Evolutionary conservation across 805 yeast species (phyloP), one percentile per base, ranked within the genome.

Genomic region (Candida sanyiensis): DNA sequence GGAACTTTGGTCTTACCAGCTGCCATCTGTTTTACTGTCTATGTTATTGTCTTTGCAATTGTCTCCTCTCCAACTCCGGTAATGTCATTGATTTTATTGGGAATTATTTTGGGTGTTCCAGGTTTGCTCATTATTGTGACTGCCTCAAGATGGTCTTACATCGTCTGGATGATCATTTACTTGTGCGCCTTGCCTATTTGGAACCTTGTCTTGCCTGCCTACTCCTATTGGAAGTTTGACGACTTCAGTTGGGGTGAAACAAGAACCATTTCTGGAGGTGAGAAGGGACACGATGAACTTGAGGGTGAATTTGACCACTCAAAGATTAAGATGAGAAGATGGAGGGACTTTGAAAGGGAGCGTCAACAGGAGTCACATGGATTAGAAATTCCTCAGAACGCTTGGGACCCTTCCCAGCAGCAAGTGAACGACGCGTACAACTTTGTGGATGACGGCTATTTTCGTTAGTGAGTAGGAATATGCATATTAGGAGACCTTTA

Each of bases 241-340:
- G 96, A 89, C 58, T 89, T 89, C 63, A 78, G 88, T 58, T 89
- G 97, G 97, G 96, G 97, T 56, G 95, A 86, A 43, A 89, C 96
- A 2, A 73, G 96, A 67, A 72, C 80, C n/a, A 77, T 87, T 35
- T 73, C 73, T 19, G 82, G 78, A 17, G 87, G 77, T 9, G 85
- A 75, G 29, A 76, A 80, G 51, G 77, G 69, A 13, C 93, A 85
- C 56, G 83, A 77, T 32, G 83, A 70, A 18, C 70, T 50, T 17
- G 83, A 75, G 31, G 97, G 97, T 50, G 81, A 79, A 45, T 93
- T 90, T 58, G 97, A 90, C 59, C 84, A 93, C n/a, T 78, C 94
- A 2, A 76, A 76, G 54, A 93, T 93, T 57, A 75, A 75, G 36
- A 89, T 90, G 90, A 85, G 82, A 70, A 72, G 90, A 43, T 93